Conservation (phyloP, 192 early-diverging fungal species). For the Thoreauomyces humboldtii region DNA sequence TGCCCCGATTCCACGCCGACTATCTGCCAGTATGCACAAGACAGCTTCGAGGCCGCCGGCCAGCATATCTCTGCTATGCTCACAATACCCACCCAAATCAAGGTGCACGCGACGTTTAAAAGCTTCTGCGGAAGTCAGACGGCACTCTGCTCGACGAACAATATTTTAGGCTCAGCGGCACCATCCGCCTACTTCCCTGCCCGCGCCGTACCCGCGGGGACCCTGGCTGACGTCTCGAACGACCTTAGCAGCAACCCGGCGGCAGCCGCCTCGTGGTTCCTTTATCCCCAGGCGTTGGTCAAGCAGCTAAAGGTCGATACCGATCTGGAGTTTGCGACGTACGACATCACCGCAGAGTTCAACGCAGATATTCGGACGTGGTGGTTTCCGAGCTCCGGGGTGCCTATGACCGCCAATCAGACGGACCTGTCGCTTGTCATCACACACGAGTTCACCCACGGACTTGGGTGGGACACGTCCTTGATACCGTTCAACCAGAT, state of each 20-base stretch:
- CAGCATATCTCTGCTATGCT: conserved; percentile 15
- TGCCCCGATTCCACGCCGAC: conserved; percentile 10
- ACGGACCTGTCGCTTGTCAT: conserved; percentile 39
- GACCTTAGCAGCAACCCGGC: neutral
- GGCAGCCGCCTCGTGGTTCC: conserved; percentile 8
- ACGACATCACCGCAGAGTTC: conserved; percentile 39
- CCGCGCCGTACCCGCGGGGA: neutral
- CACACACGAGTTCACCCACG: conserved; percentile 42
- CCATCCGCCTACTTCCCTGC: conserved; percentile 31
- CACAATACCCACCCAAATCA: conserved; percentile 5
- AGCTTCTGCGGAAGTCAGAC: conserved; percentile 34
- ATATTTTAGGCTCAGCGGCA: conserved; percentile 25
- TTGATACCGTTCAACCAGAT: conserved; percentile 9
- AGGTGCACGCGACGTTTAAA: conserved; percentile 26
- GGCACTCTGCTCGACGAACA: neutral
- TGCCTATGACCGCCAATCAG: conserved; percentile 31
- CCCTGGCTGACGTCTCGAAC: too few species aligned
- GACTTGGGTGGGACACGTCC: conserved; percentile 36
- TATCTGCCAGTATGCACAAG: conserved; percentile 17
- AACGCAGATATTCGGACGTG: conserved; percentile 26
- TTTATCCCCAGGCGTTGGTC: conserved; percentile 33
- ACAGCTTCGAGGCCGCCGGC: conserved; percentile 26
- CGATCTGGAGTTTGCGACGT: conserved; percentile 9
- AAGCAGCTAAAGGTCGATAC: conserved; percentile 28
- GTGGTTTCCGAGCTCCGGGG: conserved; percentile 11